Base-by-base conservation (phyloP, 2,329 filamentous ascomycete genomes). In the Beauveria rudraprayagi region DNA sequence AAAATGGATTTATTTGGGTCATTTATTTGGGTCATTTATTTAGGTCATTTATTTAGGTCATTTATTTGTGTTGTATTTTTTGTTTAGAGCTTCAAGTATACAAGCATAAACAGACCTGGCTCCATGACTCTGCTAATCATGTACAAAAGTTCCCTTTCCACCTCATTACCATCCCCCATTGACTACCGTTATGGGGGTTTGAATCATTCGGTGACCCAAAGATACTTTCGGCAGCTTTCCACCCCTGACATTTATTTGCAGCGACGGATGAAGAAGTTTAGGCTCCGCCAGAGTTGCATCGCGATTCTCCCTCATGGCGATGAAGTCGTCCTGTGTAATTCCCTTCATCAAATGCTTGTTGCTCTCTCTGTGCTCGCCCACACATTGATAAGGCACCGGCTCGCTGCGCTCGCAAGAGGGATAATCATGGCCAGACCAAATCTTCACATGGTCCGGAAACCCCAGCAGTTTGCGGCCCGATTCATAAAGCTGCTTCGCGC, bases 391-490 rank as follows among this genome's bases (percentile, higher is more conserved):
- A 0, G 79, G 67, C 3, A 73, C 61, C 0, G 77, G 73, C 0
- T 64, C 68, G 2, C 53, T 60, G 7, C 76, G 71, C 2, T 60
- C 63, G 7, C 62, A 55, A 0, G 77, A 73, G 0, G 80, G 78
- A 63, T 82, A 83, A 66, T 82, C 80, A 62, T 82, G 80, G 0
- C 80, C 80, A 0, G 75, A 77, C 73, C 78, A 82, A 57, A 83
- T 73, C 48, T 73, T 76, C 48, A 74, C 71, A 47, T 77, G 64
- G 5, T 69, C 70, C 0, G 76, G 74, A 3, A 82, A 41, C 16
- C 11, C 34, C 3, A 82, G 70, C 0, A 82, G 70, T 51, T 69
- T 72, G 61, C 60, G 70, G 1, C 64, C 73, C 0, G 78, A 80
- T 3, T 64, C 51, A 62, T 70, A 82, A 3, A 82, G 70, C 9